A percentile compares a stretch with the other conserved stretches of the same genome.
Evolutionary conservation across 164 flowering plant genomes (phyloP).

Genomic region (Stephania japonica): DNA sequence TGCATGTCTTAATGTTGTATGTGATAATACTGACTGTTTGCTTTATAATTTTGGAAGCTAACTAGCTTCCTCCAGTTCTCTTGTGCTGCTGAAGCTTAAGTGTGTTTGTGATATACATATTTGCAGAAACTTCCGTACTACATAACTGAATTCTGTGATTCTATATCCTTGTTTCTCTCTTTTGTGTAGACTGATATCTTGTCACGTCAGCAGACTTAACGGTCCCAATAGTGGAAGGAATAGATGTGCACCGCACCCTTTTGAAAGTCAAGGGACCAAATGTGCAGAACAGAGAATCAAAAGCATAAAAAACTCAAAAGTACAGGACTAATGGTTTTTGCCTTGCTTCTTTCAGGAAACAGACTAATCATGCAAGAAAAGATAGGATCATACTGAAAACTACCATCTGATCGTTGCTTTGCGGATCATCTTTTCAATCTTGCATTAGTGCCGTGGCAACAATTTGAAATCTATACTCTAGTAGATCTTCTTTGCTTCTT

Average conservation of each 20-base stretch:
- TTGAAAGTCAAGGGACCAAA: too few relatives aligned
- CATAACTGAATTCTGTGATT: background rate
- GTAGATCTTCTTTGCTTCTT: constrained; percentile 67
- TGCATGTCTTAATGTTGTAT: constrained; percentile 26
- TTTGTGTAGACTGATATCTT: background rate
- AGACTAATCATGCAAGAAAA: too few relatives aligned
- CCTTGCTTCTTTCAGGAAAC: too few relatives aligned
- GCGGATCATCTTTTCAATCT: background rate
- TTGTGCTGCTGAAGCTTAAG: constrained; percentile 10
- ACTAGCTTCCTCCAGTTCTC: constrained; percentile 11
- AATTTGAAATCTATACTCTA: constrained; percentile 41
- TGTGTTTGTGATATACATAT: constrained; percentile 1
- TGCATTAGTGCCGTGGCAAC: background rate
- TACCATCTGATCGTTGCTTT: background rate
- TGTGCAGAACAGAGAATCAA: too few relatives aligned
- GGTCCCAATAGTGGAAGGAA: too few relatives aligned
- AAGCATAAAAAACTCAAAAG: too few relatives aligned
- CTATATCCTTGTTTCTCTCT: background rate
- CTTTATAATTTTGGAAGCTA: constrained; percentile 12
- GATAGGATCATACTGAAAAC: too few relatives aligned
- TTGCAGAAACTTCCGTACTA: background rate
- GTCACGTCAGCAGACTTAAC: too few relatives aligned
- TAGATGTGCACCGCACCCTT: too few relatives aligned
- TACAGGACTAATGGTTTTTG: too few relatives aligned
- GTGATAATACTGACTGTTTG: constrained; percentile 22